These are phyloP conservation scores for Amanita pallidorosea DNA, from an alignment of 768 basidiomycete genomes.

Conservation along the genomic window DNA sequence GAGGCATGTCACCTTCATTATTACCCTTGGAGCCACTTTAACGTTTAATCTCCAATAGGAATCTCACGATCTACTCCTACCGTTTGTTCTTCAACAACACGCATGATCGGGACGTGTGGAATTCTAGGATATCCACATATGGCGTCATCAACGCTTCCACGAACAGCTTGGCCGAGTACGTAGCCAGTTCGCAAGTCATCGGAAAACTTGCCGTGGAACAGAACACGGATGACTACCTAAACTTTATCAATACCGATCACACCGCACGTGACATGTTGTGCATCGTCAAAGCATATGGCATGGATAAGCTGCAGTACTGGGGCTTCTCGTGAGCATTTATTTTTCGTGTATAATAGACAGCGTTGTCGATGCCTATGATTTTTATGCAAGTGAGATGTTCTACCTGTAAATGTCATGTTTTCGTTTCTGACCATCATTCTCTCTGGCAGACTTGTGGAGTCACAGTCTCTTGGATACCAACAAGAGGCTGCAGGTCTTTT, in stretches of 20 bases:
- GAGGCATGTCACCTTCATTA: constrained; percentile 10
- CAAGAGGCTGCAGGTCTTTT: constrained; percentile 24
- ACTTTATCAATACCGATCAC: constrained; percentile 25
- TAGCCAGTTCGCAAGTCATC: not conserved
- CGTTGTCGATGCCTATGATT: constrained; percentile 28
- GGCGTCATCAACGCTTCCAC: not conserved
- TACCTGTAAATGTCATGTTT: not conserved
- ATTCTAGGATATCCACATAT: not conserved
- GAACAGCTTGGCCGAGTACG: not conserved
- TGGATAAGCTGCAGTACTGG: constrained; percentile 18
- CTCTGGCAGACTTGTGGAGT: constrained; percentile 22
- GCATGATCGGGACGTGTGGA: not conserved
- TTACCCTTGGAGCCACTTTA: not conserved
- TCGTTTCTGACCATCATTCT: not conserved
- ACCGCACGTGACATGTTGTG: constrained; percentile 27
- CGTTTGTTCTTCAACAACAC: not conserved
- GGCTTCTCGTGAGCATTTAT: constrained; percentile 17
- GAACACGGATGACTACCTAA: constrained; percentile 13
- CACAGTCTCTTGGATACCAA: constrained; percentile 26
- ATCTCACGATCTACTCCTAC: not conserved
- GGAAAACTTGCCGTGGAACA: not conserved
- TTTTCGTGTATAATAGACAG: constrained; percentile 21
- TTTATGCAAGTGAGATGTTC: constrained; percentile 21
- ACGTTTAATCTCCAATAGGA: not conserved
- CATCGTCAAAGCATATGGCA: too few relatives aligned